Evolutionary conservation across 805 yeast species (phyloP), one percentile per base, ranked within the genome.

Genomic region (Zygosaccharomyces bisporus): DNA sequence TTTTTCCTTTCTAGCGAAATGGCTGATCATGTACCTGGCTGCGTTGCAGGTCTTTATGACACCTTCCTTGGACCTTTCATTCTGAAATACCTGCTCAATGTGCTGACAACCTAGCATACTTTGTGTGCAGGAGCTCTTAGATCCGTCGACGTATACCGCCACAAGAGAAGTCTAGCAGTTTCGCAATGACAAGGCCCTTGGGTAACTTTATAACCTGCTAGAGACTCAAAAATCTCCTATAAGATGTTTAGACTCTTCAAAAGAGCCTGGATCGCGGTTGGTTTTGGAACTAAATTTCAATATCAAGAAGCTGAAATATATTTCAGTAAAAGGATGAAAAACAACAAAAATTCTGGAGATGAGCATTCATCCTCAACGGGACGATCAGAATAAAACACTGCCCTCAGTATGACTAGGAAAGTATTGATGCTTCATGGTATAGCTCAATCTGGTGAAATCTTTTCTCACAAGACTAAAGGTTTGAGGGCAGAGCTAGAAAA

Each of bases 401-500:
- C 8, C 13, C 6, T 29, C 29, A 29, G 18, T n/a, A 58, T 62
- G 66, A 30, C 43, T 1, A 64, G 59, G 44, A 81, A 81, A 56
- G 73, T 91, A 13, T 70, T 91, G 9, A 89, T 91, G 71, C 71
- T 93, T 12, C 99, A 91, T 57, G 99, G 99, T 1, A 83, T 78
- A 60, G 87, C 90, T 1, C 96, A 91, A 68, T 81, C 83, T 30
- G 88, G 95, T 1, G 71, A 81, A 9, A 74, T 82, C 4, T 91
- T 89, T 66, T 78, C 86, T 23, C 83, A 83, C 38, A 93, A 93
- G 62, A 82, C 96, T 0, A 81, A 91, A 12, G 96, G 91, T 0
- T 73, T 93, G 21, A 73, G 97, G 27, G 85, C 86, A 53, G 77
- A 78, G 24, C 69, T 93, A 18, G 72, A 73, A 46, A 63, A 61